Evolutionary conservation across 2,329 filamentous ascomycete species (phyloP), one percentile per base, ranked within the genome.

Genomic region (Rutstroemia sp.): DNA sequence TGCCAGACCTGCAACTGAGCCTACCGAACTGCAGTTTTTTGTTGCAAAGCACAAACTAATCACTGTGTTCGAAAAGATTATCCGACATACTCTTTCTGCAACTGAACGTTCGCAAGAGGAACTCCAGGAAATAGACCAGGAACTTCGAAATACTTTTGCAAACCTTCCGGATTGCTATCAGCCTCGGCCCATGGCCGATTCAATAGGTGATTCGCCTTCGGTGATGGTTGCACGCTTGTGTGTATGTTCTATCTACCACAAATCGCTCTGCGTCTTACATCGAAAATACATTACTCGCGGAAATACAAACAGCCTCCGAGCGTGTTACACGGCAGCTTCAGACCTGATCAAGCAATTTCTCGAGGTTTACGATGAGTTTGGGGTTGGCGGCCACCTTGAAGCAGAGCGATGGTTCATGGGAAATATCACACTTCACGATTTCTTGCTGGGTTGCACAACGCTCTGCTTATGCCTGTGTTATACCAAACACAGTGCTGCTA

Each of bases 11-110:
- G 60, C 64, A 27, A 61, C 56, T 36, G 65, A 68, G 53, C 54
- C 27, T 23, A 69, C 62, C 25, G 60, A 54, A 49, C 62, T 67
- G 45, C 62, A 58, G n/a, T 64, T 49, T 51, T 47, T 52, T 16
- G 42, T 57, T 42, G 25, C 42, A 30, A 56, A 54, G n/a, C 9
- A 73, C 12, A 65, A 63, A 47, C 66, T 81, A 3, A 14, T 49
- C 9, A 36, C 34, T 16, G 40, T 53, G 9, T 39, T 47, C n/a
- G 49, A 42, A 38, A 67, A 67, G 47, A 62, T 70, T 14, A 68
- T 64, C 46, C 53, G 61, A 21, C 61, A 69, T 52, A 63, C 67
- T 2, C 58, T 70, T 16, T 66, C 65, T 58, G 49, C 23, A 25
- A 10, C 17, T 34, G 46, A 17, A 8, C n/a, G 16, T 14, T 19